These are phyloP conservation scores for Cinchona pubescens DNA, from an alignment of 257 asterid species.

Conservation along the genomic window DNA sequence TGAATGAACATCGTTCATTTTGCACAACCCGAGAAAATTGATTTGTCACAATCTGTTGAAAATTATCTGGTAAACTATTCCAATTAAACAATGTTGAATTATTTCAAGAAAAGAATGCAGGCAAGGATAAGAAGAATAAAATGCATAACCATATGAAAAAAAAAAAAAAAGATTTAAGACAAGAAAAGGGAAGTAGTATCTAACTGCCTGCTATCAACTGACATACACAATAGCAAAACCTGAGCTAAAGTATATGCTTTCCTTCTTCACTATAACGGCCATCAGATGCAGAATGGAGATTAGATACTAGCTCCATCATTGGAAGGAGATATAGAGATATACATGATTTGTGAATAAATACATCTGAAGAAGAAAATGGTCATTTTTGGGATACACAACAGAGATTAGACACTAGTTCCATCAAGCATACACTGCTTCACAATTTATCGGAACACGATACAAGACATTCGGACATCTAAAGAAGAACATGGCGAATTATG, in stretches of 20 bases:
- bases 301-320: not conserved
- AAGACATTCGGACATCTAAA: not conserved
- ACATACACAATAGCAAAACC: not conserved
- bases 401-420: too few species aligned
- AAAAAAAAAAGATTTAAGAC: not conserved
- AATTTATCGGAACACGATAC: not conserved
- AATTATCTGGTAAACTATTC: slow-evolving; percentile 36
- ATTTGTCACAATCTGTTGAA: slow-evolving; percentile 75
- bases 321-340: too few species aligned
- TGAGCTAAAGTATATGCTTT: not conserved
- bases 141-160: not conserved
- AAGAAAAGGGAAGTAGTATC: not conserved
- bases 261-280: not conserved
- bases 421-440: too few species aligned
- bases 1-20: slow-evolving; percentile 71
- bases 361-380: too few species aligned
- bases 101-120: not conserved
- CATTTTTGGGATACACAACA: too few species aligned
- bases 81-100: slow-evolving; percentile 32
- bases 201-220: too few species aligned
- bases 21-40: slow-evolving; percentile 79
- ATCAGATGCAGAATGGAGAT: not conserved
- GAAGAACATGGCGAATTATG: not conserved
- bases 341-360: not conserved
- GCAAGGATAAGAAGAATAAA: slow-evolving; percentile 2